Evolutionary conservation across 2,329 filamentous ascomycete species (phyloP).

Genomic region (Dactylellina drechsleri): DNA sequence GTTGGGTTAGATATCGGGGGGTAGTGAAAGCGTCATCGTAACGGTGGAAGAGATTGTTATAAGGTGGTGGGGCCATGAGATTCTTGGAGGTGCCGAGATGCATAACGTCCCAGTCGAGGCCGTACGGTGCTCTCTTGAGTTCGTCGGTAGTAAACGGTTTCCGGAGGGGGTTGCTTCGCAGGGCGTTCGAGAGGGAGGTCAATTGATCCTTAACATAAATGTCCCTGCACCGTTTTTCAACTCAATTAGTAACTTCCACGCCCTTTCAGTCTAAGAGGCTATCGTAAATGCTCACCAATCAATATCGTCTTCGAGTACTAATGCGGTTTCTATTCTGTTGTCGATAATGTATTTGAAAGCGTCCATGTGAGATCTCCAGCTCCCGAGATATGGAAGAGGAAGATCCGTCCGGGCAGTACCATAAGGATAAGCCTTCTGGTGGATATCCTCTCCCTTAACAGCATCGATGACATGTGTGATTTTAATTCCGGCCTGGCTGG

Average conservation of each 20-base stretch:
- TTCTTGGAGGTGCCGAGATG: conserved; percentile 51
- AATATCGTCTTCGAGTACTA: conserved; percentile 48
- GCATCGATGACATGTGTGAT: conserved; percentile 45
- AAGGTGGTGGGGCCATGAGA: conserved; percentile 48
- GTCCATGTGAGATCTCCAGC: conserved; percentile 53
- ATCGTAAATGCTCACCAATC: conserved; percentile 33
- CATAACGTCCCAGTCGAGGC: conserved; percentile 54
- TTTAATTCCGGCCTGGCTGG: conserved; percentile 31
- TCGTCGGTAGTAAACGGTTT: conserved; percentile 48
- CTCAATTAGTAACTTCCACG: no score
- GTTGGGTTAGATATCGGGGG: conserved; percentile 28
- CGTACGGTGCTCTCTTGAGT: conserved; percentile 39
- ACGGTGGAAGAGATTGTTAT: conserved; percentile 44
- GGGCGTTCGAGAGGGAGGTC: conserved; percentile 32
- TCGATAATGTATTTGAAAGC: conserved; percentile 54
- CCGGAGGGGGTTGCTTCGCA: conserved; percentile 41
- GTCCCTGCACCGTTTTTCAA: conserved; percentile 22
- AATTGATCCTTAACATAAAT: conserved; percentile 50
- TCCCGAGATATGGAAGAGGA: conserved; percentile 46
- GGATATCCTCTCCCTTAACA: conserved; percentile 49
- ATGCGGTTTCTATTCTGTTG: conserved; percentile 46
- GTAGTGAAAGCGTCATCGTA: conserved; percentile 45
- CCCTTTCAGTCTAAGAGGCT: background rate
- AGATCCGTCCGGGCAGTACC: conserved; percentile 40
- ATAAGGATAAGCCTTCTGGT: conserved; percentile 49